These are phyloP conservation scores for Volvariella surrecta DNA, from an alignment of 1,284 basidiomycete genomes.

Conservation along the genomic window DNA sequence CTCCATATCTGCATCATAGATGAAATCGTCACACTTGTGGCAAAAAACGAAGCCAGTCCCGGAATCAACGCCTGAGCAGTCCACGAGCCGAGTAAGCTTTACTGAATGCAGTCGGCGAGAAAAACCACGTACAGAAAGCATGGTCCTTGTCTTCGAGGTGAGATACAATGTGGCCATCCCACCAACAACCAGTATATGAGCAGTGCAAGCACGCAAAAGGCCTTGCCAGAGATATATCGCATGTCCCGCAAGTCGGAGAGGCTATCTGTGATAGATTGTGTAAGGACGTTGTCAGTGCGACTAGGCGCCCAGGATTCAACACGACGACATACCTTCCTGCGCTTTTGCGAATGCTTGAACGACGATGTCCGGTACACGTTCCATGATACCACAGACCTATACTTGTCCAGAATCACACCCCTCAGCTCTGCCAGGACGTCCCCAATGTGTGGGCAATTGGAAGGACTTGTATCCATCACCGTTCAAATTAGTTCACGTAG, in stretches of 20 bases:
- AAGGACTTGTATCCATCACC: background rate
- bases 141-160: constrained; percentile 56
- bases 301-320: background rate
- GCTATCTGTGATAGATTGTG: constrained; percentile 23
- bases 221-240: constrained; percentile 48
- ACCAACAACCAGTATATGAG: constrained; percentile 68
- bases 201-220: constrained; percentile 81
- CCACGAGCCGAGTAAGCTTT: constrained; percentile 5
- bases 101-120: background rate
- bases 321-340: constrained; percentile 29
- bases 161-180: constrained; percentile 39
- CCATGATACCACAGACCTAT: constrained; percentile 33
- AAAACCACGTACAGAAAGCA: constrained; percentile 52
- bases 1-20: constrained; percentile 30
- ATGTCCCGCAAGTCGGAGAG: constrained; percentile 57
- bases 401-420: constrained; percentile 24
- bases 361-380: constrained; percentile 27
- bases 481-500: background rate
- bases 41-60: constrained; percentile 37
- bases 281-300: constrained; percentile 1
- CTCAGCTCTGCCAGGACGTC: constrained; percentile 17
- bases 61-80: constrained; percentile 29
- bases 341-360: constrained; percentile 26
- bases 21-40: constrained; percentile 35
- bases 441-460: constrained; percentile 30